Percentiles rank a stretch among this genome's conserved stretches.
Evolutionary conservation across 2,329 filamentous ascomycete species (phyloP).

Genomic region (Blastomyces silverae): DNA sequence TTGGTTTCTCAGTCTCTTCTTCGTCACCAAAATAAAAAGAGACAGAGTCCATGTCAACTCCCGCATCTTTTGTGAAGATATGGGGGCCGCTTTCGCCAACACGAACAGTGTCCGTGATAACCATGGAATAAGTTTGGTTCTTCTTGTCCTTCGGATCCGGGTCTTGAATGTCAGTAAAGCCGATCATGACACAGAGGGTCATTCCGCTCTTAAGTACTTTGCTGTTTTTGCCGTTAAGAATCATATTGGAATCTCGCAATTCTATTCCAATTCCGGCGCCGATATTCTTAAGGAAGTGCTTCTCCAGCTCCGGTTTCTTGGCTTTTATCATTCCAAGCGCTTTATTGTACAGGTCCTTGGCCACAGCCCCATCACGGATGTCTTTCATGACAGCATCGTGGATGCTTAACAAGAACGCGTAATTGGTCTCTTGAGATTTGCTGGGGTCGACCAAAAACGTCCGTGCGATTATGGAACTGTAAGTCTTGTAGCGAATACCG

Average conservation of each 20-base stretch:
- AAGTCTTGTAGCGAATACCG: slow-evolving; percentile 91
- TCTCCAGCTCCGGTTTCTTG: slow-evolving; percentile 92
- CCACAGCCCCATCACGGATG: slow-evolving; percentile 74
- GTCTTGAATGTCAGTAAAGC: slow-evolving; percentile 84
- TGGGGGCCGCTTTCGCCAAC: slow-evolving; percentile 62
- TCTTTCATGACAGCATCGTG: slow-evolving; percentile 89
- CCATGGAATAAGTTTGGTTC: slow-evolving; percentile 79
- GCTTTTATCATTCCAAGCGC: slow-evolving; percentile 71
- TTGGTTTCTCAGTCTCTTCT: slow-evolving; percentile 69
- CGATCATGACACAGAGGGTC: slow-evolving; percentile 86
- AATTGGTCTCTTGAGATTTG: slow-evolving; percentile 89
- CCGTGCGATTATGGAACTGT: slow-evolving; percentile 83
- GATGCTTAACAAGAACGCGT: slow-evolving; percentile 76
- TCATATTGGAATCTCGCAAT: slow-evolving; percentile 71
- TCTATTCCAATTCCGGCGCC: slow-evolving; percentile 92
- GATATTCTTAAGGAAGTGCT: slow-evolving; percentile 88
- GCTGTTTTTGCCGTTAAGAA: slow-evolving; percentile 80
- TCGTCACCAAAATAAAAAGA: slow-evolving; percentile 99
- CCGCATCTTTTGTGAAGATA: slow-evolving; percentile 88
- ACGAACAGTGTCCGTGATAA: slow-evolving; percentile 88
- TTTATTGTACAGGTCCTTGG: slow-evolving; percentile 88
- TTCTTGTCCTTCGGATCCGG: slow-evolving; percentile 80
- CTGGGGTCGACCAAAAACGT: slow-evolving; percentile 97
- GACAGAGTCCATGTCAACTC: slow-evolving; percentile 83
- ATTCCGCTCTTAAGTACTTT: slow-evolving; percentile 88